Base-by-base conservation (phyloP, 1,284 basidiomycete genomes). In the Trichosporon coremiiforme region DNA sequence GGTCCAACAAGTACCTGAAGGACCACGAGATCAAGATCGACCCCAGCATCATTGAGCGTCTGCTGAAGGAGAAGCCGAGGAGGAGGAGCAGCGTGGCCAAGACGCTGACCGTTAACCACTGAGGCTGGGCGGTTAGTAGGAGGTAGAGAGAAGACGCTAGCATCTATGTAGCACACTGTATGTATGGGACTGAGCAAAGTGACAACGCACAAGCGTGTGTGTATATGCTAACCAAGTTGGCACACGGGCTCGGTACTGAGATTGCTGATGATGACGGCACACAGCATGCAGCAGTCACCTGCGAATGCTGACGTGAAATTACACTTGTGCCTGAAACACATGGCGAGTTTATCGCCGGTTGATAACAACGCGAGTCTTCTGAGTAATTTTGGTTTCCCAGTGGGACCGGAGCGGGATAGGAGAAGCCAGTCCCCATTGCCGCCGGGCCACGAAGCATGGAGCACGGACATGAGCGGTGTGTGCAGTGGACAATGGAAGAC, bases 1-100 rank as follows among this genome's bases (percentile, higher is more conserved):
- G 92, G 92, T 92, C 91, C 72, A 90, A 92, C 76, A 89, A 90
- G 10, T 93, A 93, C 80, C 85, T 94, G 22, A 79, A 78, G 33
- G 85, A 86, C 36, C 88, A 89, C 36, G 85, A 86, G 60, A 91
- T 93, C 47, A 85, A 87, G 6, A 83, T 90, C 45, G 78, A 80
- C 67, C 47, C 66, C 8, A 73, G 73, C 35, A 76, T 84, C 29
- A 76, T 80, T 8, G 76, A 77, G 9, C 38, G 67, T 8, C 57
- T 81, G 41, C 66, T 80, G n/a, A 53, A 31, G 4, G 38, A 64
- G 63, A 64, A 62, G 57, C 29, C 57, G 57, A 31, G 57, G 7
- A 10, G 57, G 31, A 15, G 57, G 20, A 62, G 57, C 55, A 60
- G 55, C 20, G n/a, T 20, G 50, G 8, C 17, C 20, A 53, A 53